phyloP scores from a whole-genome alignment of 1,284 basidiomycete species.

The Ustilago hordei region DNA sequence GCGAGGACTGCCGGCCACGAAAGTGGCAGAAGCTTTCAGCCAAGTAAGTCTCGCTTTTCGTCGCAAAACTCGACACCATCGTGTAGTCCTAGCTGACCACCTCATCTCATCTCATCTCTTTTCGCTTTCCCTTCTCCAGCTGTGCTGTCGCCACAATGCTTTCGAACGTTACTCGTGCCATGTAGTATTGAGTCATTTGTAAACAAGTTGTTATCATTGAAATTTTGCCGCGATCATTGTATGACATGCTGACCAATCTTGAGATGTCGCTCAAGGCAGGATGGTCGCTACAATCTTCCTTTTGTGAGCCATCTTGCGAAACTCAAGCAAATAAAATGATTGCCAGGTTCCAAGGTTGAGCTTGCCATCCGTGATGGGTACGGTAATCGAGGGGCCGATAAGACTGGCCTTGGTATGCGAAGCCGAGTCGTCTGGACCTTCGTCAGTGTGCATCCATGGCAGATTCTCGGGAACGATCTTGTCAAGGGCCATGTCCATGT shows the following conservation, averaged over 20 bases:
- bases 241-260: neutral
- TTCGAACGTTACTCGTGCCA: neutral
- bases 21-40: conserved; percentile 12
- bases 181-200: neutral
- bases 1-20: neutral
- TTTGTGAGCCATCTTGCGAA: conserved; percentile 77
- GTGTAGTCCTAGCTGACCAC: neutral
- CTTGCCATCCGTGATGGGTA: conserved; percentile 85
- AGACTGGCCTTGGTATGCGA: conserved; percentile 91
- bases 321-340: conserved; percentile 83
- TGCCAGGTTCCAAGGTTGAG: conserved; percentile 93
- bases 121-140: neutral
- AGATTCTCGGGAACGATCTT: conserved; percentile 81
- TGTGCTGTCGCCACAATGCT: conserved; percentile 4
- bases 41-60: neutral
- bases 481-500: conserved; percentile 78
- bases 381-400: conserved; percentile 81
- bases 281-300: conserved; percentile 84
- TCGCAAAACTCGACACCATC: neutral
- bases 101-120: neutral
- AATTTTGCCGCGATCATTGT: neutral
- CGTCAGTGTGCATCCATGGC: conserved; percentile 88
- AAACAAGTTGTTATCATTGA: neutral
- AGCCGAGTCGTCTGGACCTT: conserved; percentile 72
- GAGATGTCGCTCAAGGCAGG: conserved; percentile 70